Conservation (phyloP, 345 rosid genomes). For the Salix brachista region DNA sequence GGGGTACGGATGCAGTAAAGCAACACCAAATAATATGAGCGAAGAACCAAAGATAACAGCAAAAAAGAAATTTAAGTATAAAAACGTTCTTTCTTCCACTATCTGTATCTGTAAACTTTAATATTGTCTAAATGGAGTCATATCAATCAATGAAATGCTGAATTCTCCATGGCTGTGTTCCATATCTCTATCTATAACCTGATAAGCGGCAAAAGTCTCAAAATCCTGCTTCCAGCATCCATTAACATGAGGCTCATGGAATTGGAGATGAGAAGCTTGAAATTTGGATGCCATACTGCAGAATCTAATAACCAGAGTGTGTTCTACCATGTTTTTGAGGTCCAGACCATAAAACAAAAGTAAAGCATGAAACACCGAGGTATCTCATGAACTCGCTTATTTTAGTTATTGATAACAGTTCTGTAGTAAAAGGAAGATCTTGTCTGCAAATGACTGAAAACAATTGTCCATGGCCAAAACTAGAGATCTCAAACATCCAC, state of each 20-base stretch:
- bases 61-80: too few species aligned
- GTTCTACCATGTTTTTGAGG: not conserved
- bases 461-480: not conserved
- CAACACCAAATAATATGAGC: too few species aligned
- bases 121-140: not conserved
- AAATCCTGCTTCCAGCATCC: not conserved
- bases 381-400: not conserved
- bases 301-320: not conserved
- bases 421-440: not conserved
- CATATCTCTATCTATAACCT: not conserved
- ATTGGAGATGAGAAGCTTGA: not conserved
- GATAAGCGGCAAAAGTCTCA: not conserved
- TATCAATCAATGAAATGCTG: not conserved
- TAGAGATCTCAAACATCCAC: not conserved
- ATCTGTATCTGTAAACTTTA: not conserved
- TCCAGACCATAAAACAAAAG: not conserved
- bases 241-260: not conserved
- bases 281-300: not conserved
- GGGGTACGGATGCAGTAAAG: too few species aligned
- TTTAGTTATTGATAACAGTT: not conserved
- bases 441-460: not conserved
- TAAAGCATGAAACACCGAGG: not conserved
- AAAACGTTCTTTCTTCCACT: not conserved
- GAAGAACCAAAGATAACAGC: too few species aligned
- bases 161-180: not conserved